Conservation (phyloP, 495 filamentous ascomycete genomes). For the Collariella sp. region DNA sequence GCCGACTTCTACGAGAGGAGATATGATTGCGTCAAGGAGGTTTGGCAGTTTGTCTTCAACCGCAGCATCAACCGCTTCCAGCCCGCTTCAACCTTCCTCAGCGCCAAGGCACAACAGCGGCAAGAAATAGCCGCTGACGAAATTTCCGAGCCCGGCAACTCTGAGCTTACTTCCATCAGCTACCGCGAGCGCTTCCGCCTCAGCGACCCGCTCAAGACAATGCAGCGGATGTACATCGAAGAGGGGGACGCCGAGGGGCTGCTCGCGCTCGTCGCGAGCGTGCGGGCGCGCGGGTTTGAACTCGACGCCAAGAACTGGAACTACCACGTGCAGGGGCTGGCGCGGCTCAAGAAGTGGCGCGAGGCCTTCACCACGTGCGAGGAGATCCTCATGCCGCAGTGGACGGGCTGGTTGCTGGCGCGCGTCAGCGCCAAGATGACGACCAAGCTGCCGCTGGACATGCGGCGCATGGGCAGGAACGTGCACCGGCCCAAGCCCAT, state of each 20-base stretch:
- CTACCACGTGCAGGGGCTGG: constrained; percentile 45
- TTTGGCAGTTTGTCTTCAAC: constrained; percentile 54
- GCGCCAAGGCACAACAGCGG: not conserved
- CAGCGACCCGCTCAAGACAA: constrained; percentile 46
- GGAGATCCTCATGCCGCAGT: constrained; percentile 61
- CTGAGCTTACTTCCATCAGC: constrained; percentile 32
- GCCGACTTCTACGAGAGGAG: constrained; percentile 47
- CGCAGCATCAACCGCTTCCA: constrained; percentile 39
- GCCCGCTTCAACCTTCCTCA: not conserved
- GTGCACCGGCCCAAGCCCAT: constrained; percentile 30
- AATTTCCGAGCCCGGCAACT: not conserved
- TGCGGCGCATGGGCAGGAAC: constrained; percentile 25
- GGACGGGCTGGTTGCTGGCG: constrained; percentile 55
- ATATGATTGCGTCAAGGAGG: constrained; percentile 50
- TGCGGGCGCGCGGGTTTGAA: constrained; percentile 54
- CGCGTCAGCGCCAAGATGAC: constrained; percentile 14
- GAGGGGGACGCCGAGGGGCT: constrained; percentile 42
- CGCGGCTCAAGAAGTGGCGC: constrained; percentile 30
- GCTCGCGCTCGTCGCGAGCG: constrained; percentile 38
- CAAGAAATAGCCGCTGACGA: not conserved
- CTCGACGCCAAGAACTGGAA: constrained; percentile 59
- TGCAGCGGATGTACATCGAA: constrained; percentile 49
- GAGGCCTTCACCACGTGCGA: constrained; percentile 64
- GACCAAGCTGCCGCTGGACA: constrained; percentile 27
- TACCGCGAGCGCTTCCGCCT: constrained; percentile 52